Evolutionary conservation across 2,329 filamentous ascomycete species (phyloP).

Genomic region (Cladobotryum mycophilum): DNA sequence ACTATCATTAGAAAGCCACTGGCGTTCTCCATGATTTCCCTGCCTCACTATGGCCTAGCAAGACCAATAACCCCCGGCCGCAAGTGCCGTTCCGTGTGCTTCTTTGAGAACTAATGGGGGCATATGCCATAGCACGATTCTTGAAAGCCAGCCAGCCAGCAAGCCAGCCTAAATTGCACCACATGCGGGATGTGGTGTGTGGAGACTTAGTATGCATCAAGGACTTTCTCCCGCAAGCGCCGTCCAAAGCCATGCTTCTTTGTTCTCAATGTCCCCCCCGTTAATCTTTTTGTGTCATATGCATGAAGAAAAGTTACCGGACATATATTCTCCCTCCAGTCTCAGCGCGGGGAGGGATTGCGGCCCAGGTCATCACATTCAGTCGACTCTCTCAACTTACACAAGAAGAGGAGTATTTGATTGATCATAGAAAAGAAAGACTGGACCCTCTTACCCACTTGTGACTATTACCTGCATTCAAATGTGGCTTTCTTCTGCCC

Average conservation of each 20-base stretch:
- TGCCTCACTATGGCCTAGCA: slow-evolving; percentile 5
- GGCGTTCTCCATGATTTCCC: not conserved
- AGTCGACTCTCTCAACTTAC: not conserved
- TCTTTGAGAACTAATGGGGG: slow-evolving; percentile 8
- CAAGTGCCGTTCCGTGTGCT: slow-evolving; percentile 8
- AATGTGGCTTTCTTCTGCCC: slow-evolving; percentile 9
- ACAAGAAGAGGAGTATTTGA: not conserved
- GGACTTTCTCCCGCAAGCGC: slow-evolving; percentile 8
- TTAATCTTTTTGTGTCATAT: not conserved
- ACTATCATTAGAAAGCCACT: too few species aligned
- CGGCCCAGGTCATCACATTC: not conserved
- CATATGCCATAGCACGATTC: slow-evolving; percentile 8
- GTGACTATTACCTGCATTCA: slow-evolving; percentile 14
- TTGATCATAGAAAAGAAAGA: slow-evolving; percentile 3
- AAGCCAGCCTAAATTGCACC: slow-evolving; percentile 7
- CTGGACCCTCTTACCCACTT: slow-evolving; percentile 4
- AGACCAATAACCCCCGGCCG: slow-evolving; percentile 3
- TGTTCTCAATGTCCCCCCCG: not conserved
- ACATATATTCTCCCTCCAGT: slow-evolving; percentile 1
- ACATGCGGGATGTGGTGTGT: slow-evolving; percentile 9
- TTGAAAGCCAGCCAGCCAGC: not conserved
- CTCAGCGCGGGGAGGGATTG: not conserved
- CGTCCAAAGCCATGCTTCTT: not conserved
- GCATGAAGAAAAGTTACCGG: slow-evolving; percentile 8
- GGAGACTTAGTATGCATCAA: slow-evolving; percentile 8